Base-by-base conservation (phyloP, 352 stramenopile genomes). In the Pythium guiyangense region DNA sequence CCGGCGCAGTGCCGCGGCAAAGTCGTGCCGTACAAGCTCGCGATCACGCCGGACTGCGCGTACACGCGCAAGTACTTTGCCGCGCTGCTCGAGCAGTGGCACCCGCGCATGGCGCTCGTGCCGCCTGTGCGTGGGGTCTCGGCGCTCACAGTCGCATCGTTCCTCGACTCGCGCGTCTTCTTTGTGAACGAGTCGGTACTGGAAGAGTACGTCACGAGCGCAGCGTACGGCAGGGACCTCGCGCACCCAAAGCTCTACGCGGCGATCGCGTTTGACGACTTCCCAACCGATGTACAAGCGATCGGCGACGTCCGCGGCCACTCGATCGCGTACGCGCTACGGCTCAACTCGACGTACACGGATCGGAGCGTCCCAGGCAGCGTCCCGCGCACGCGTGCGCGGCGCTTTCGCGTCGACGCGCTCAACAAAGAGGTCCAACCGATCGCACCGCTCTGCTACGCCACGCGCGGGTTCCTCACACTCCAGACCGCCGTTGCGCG, bases 51-150 rank as follows among this genome's bases (percentile, higher is more conserved):
- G 0, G 79, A 92, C 61, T 88, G 65, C 1, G 22, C 63, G 2
- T 92, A 80, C 56, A 90, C 82, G n/a, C 76, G 82, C 10, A 39
- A 75, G 22, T 92, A 92, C 51, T 73, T 92, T 37, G 57, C 67
- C 0, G 39, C 55, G 12, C 52, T 67, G 1, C 40, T 92, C 47
- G 67, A 78, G 40, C 50, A 45, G 17, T 92, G 79, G 79, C 76
- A 90, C 37, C 82, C 82, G 17, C 77, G 82, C 4, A 54, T 89
- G 49, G 54, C 65, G 9, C 53, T 92, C n/a, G 57, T 79, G 29
- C 48, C 63, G 22, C 51, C 66, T 18, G 52, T 80, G 10, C 49
- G 64, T 26, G 63, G 70, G 1, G 66, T 88, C 31, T 80, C 77
- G 6, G 31, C 77, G 9, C 57, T 88, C 22, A 77, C 70, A 25